These are phyloP conservation scores for Scheffersomyces insectosa DNA, from an alignment of 1,139 yeast genomes.

Conservation along the genomic window DNA sequence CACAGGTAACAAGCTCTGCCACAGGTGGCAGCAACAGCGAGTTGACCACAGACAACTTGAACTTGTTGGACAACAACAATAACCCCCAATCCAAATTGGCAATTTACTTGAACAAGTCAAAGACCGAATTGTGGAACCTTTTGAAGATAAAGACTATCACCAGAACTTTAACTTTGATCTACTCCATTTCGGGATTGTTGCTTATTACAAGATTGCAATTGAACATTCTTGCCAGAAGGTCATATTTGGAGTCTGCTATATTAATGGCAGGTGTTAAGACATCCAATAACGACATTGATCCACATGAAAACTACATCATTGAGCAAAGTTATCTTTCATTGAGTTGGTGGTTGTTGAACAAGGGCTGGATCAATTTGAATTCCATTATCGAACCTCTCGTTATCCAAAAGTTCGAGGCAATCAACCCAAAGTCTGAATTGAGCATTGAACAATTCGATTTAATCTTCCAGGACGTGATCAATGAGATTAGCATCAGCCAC, in stretches of 20 bases:
- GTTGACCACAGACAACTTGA: constrained; percentile 44
- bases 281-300: constrained; percentile 10
- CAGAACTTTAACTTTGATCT: constrained; percentile 69
- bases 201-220: constrained; percentile 82
- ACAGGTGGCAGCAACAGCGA: constrained; percentile 13
- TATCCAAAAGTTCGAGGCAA: constrained; percentile 55
- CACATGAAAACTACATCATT: constrained; percentile 48
- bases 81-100: constrained; percentile 27
- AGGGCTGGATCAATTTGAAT: constrained; percentile 71
- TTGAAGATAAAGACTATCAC: constrained; percentile 75
- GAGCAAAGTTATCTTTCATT: constrained; percentile 86
- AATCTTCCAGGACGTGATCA: constrained; percentile 17
- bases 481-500: constrained; percentile 18
- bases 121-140: constrained; percentile 83
- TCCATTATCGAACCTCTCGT: constrained; percentile 60
- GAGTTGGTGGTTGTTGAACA: constrained; percentile 92
- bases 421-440: constrained; percentile 74
- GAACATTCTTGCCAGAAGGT: constrained; percentile 83
- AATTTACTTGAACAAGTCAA: constrained; percentile 46
- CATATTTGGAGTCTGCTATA: constrained; percentile 79
- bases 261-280: constrained; percentile 53
- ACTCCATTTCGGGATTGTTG: constrained; percentile 67
- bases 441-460: constrained; percentile 56
- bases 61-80: constrained; percentile 30
- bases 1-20: constrained; percentile 6